Evolutionary conservation across 768 basidiomycete species (phyloP).

Genomic region (Coprinellus micaceus): DNA sequence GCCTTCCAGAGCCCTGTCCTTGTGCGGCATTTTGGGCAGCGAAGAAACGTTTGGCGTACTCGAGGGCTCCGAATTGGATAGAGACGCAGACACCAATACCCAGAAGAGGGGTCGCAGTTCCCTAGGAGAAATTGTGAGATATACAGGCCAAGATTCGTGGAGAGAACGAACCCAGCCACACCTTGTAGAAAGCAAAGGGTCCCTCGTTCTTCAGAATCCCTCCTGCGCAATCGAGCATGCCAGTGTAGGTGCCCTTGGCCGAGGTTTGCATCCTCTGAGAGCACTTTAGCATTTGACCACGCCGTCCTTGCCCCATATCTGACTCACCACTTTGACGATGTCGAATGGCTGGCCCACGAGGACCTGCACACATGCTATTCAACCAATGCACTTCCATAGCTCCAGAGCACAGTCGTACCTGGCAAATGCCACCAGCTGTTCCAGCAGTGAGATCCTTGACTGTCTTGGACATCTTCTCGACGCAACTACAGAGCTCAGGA

Average conservation of each 20-base stretch:
- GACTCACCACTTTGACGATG: conserved; percentile 91
- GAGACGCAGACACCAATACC: conserved; percentile 95
- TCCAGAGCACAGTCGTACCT: conserved; percentile 41
- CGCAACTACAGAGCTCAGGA: neutral
- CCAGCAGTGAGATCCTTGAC: conserved; percentile 87
- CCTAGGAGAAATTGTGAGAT: conserved; percentile 46
- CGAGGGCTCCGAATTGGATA: conserved; percentile 91
- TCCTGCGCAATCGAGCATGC: conserved; percentile 87
- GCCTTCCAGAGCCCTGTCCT: conserved; percentile 63
- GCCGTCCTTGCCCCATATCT: neutral
- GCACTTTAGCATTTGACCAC: conserved; percentile 4
- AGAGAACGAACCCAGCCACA: conserved; percentile 20
- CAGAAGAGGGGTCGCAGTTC: conserved; percentile 83
- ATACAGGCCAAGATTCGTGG: neutral
- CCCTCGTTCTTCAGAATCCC: conserved; percentile 90
- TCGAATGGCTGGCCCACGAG: conserved; percentile 94
- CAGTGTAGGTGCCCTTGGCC: conserved; percentile 81
- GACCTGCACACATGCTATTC: conserved; percentile 47
- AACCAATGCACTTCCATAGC: conserved; percentile 14
- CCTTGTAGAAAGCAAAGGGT: conserved; percentile 94
- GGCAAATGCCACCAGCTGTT: conserved; percentile 86
- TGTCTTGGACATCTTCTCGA: conserved; percentile 52
- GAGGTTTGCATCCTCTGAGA: conserved; percentile 92
- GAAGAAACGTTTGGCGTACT: conserved; percentile 80
- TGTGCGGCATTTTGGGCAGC: conserved; percentile 52